phyloP scores from a whole-genome alignment of 768 basidiomycete species.

The Ramaria rubella region DNA sequence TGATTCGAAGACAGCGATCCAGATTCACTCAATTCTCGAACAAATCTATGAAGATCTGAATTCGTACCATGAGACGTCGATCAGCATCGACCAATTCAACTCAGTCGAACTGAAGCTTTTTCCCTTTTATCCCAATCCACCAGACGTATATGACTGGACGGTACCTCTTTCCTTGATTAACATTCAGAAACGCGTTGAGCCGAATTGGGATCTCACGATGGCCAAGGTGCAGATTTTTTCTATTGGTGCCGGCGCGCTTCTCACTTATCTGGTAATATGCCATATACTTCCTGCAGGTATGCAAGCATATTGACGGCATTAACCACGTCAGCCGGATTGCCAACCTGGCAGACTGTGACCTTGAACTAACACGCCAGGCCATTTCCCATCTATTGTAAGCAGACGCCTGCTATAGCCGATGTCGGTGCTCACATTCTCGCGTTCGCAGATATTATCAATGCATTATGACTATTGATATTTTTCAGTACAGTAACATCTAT shows the following conservation, averaged over 20 bases:
- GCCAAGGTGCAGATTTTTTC: constrained; percentile 48
- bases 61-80: constrained; percentile 94
- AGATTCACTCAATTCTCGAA: constrained; percentile 78
- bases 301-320: constrained; percentile 78
- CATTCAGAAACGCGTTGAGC: constrained; percentile 70
- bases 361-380: constrained; percentile 73
- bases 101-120: constrained; percentile 95
- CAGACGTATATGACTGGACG: constrained; percentile 86
- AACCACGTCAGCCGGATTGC: constrained; percentile 91
- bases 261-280: background rate
- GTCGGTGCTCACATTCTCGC: background rate
- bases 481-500: constrained; percentile 98
- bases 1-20: constrained; percentile 52
- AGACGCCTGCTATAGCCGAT: background rate
- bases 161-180: constrained; percentile 89
- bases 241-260: background rate
- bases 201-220: constrained; percentile 96
- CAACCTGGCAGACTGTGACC: constrained; percentile 82
- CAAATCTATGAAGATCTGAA: constrained; percentile 97
- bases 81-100: constrained; percentile 76
- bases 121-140: constrained; percentile 94
- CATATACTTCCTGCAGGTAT: constrained; percentile 46
- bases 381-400: constrained; percentile 87
- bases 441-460: constrained; percentile 85
- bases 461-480: constrained; percentile 94